These are phyloP conservation scores for Geopyxis carbonaria DNA, from an alignment of 495 filamentous ascomycete species.

Conservation along the genomic window DNA sequence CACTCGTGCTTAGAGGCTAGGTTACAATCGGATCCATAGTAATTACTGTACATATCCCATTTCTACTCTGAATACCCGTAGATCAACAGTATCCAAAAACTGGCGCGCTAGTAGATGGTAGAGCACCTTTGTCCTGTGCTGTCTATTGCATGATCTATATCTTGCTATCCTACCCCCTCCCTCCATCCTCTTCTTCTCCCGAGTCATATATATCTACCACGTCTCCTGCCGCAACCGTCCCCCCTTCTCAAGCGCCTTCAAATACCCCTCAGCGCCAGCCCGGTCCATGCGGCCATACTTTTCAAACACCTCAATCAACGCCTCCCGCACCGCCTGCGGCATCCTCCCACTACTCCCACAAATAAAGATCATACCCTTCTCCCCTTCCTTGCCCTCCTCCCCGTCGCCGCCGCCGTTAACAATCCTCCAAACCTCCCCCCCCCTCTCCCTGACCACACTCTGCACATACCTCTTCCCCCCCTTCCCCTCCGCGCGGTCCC, in stretches of 20 bases:
- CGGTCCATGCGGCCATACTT: conserved; percentile 27
- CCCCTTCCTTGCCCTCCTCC: conserved; percentile 34
- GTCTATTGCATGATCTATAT: background rate
- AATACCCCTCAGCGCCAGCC: conserved; percentile 38
- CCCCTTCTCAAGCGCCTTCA: conserved; percentile 46
- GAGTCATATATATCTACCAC: too few species aligned
- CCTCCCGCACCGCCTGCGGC: conserved; percentile 73
- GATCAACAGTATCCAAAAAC: too few species aligned
- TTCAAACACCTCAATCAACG: conserved; percentile 55
- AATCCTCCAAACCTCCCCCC: conserved; percentile 39
- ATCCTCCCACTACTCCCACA: conserved; percentile 74
- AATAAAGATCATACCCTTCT: conserved; percentile 46
- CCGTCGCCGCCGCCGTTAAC: conserved; percentile 36
- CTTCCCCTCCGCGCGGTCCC: too few species aligned
- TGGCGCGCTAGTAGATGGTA: too few species aligned
- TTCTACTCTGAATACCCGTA: too few species aligned
- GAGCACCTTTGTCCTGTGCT: too few species aligned
- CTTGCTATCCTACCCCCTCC: background rate
- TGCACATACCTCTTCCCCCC: conserved; percentile 75
- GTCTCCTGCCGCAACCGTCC: conserved; percentile 67
- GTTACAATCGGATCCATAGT: too few species aligned
- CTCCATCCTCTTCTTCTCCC: background rate
- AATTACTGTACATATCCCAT: too few species aligned
- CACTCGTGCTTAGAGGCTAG: too few species aligned
- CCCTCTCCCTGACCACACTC: conserved; percentile 51